Evolutionary conservation across 2,329 filamentous ascomycete species (phyloP), one percentile per base, ranked within the genome.

Genomic region (Drechslerella dactyloides): DNA sequence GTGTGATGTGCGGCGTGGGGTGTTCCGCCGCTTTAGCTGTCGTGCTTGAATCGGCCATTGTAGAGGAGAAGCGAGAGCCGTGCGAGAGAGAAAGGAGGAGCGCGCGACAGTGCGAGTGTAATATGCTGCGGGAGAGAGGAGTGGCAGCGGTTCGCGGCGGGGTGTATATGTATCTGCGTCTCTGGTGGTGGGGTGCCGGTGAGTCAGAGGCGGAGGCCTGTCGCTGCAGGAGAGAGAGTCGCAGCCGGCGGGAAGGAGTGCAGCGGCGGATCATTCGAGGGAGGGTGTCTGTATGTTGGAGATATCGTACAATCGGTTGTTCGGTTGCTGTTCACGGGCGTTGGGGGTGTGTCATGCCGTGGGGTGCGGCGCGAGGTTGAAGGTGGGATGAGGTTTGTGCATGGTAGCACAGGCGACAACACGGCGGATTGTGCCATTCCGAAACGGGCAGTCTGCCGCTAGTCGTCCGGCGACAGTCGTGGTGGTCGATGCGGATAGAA

Each of bases 1-100:
- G 86, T 46, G 82, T 78, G 33, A 89, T 81, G n/a, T 66, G 76
- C 13, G 78, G 78, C 30, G 69, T 76, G 11, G 78, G 77, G n/a
- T n/a, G 6, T 24, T 46, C 48, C 8, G 62, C 24, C 13, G 46
- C 27, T 24, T 46, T 59, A 30, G 53, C 50, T 13, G 23, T 7
- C 15, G 33, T 54, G n/a, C n/a, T n/a, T n/a, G n/a, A n/a, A 54
- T 30, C 37, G 15, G 37, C 52, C 30, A 48, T 51, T 19, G 30
- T 11, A 40, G 19, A 17, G 21, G n/a, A n/a, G n/a, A n/a, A 0
- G 54, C 44, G n/a, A n/a, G n/a, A n/a, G n/a, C 15, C n/a, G 23
- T 19, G 35, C 23, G 57, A 24, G 40, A 59, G 48, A 2, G 54
- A 61, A 30, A 50, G 10, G 13, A 70, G 42, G 17, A 24, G n/a